phyloP scores from a whole-genome alignment of 306 rosid species.

The Quercus bicolor region DNA sequence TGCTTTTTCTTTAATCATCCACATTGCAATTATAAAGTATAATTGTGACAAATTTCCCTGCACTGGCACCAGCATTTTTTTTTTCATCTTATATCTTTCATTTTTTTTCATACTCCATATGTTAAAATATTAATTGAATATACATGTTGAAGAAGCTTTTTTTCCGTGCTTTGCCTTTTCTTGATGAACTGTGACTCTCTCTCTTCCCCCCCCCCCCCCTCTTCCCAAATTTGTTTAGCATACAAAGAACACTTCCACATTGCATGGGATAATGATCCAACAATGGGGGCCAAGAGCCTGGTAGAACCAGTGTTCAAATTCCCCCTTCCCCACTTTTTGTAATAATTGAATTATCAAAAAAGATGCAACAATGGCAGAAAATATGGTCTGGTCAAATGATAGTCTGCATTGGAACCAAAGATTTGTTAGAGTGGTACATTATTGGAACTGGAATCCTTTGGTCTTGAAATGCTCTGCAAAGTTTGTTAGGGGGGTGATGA shows the following conservation, averaged over 20 bases:
- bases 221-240: neutral
- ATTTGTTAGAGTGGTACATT: too few relatives aligned
- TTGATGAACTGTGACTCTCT: neutral
- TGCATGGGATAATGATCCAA: too few relatives aligned
- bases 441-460: too few relatives aligned
- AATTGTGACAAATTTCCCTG: neutral
- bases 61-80: neutral
- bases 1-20: conserved; percentile 1
- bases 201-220: neutral
- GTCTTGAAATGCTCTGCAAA: too few relatives aligned
- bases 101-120: neutral
- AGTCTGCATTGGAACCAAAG: too few relatives aligned
- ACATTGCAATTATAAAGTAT: neutral
- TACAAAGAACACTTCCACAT: neutral
- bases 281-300: too few relatives aligned
- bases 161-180: neutral
- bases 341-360: too few relatives aligned
- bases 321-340: too few relatives aligned
- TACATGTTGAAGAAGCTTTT: neutral
- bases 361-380: too few relatives aligned
- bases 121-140: neutral
- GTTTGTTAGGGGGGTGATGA: too few relatives aligned
- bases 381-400: too few relatives aligned
- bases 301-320: too few relatives aligned
- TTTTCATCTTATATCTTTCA: neutral